Base-by-base conservation (phyloP, 2,329 filamentous ascomycete genomes). In the Graphilbum sp. region DNA sequence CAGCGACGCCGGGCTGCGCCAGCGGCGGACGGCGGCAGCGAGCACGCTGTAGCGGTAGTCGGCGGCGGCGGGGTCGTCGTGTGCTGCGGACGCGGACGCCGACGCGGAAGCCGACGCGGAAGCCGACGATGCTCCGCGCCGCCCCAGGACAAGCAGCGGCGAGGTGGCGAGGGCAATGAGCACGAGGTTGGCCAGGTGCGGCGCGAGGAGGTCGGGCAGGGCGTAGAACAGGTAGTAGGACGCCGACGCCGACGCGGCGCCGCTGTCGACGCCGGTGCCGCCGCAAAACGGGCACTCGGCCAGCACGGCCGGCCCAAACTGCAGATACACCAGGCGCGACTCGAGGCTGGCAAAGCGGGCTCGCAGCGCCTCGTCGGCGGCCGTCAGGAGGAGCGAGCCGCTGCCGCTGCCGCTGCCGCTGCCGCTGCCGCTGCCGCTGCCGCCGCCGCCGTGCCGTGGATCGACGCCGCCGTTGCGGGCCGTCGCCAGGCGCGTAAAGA, bases 401-500 rank as follows among this genome's bases (percentile, higher is more conserved):
- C 20, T 25, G 13, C 13, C 13, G 9, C 12, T 16, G 32, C 36
- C 36, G 12, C 20, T 31, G 15, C 10, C 13, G 9, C 12, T n/a
- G n/a, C n/a, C n/a, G n/a, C n/a, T n/a, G n/a, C n/a, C n/a, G n/a
- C n/a, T n/a, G n/a, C n/a, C n/a, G n/a, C n/a, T n/a, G n/a, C n/a
- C n/a, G n/a, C n/a, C n/a, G n/a, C n/a, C n/a, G n/a, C n/a, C n/a
- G n/a, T n/a, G n/a, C n/a, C n/a, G n/a, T n/a, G n/a, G n/a, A n/a
- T n/a, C n/a, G n/a, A n/a, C n/a, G n/a, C n/a, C n/a, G n/a, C n/a
- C n/a, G n/a, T n/a, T n/a, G n/a, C n/a, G n/a, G n/a, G n/a, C n/a
- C n/a, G n/a, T n/a, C n/a, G n/a, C 58, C 10, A 96, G 67, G 15
- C 88, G 81, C 42, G 70, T 74, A 57, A 94, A 90, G 43, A 96